phyloP scores from a whole-genome alignment of 1,139 yeast genomes.

The Kurtzmaniella natalensis region DNA sequence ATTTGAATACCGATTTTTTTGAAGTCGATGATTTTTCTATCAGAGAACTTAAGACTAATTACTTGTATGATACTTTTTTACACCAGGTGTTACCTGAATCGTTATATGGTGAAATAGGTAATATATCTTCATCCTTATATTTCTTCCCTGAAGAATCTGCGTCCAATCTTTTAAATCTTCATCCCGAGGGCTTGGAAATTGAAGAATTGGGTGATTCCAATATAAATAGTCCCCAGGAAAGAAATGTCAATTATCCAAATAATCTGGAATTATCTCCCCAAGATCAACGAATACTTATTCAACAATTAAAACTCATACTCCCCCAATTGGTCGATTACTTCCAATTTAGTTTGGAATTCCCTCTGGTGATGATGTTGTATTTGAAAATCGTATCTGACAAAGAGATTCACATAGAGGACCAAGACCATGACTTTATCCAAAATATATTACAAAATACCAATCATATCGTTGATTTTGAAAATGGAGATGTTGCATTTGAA shows the following conservation, averaged over 20 bases:
- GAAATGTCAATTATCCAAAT: too few species aligned
- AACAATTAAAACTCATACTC: conserved; percentile 20
- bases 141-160: conserved; percentile 1
- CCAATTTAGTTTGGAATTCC: conserved; percentile 23
- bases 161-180: not conserved
- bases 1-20: conserved; percentile 18
- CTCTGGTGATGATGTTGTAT: conserved; percentile 14
- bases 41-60: conserved; percentile 18
- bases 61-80: conserved; percentile 10
- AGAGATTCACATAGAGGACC: conserved; percentile 14
- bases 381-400: conserved; percentile 3
- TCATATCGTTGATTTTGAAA: conserved; percentile 27
- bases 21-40: conserved; percentile 16
- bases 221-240: too few species aligned
- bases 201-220: too few species aligned
- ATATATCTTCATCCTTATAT: not conserved
- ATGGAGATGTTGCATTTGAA: conserved; percentile 20
- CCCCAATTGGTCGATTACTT: conserved; percentile 30
- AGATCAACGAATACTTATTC: conserved; percentile 14
- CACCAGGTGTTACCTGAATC: not conserved
- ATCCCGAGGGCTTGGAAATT: not conserved
- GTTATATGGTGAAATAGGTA: conserved; percentile 1
- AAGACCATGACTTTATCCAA: not conserved
- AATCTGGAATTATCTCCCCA: too few species aligned
- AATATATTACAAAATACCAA: conserved; percentile 19